Conservation (phyloP, 352 stramenopile genomes). For the Globisporangium apiculatum region DNA sequence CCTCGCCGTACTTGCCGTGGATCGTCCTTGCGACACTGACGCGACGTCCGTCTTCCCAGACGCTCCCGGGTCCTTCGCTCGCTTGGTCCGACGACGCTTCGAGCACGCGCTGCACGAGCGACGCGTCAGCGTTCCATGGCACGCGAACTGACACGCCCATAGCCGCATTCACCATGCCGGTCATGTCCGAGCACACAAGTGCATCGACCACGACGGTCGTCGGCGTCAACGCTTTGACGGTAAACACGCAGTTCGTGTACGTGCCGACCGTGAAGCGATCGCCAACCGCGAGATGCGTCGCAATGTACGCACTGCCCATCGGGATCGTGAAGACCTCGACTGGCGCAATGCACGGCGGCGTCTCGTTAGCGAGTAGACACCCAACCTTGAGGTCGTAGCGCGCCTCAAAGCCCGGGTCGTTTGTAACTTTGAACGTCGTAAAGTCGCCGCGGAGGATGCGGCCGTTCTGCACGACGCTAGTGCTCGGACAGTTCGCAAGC, state of each 20-base stretch:
- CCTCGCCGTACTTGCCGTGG: slow-evolving; percentile 92
- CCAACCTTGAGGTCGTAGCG: slow-evolving; percentile 24
- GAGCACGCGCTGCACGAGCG: slow-evolving; percentile 37
- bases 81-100: slow-evolving; percentile 41
- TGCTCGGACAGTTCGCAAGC: slow-evolving; percentile 14
- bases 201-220: slow-evolving; percentile 28
- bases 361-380: not conserved
- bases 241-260: slow-evolving; percentile 51
- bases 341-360: slow-evolving; percentile 16
- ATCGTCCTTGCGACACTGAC: slow-evolving; percentile 87
- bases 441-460: slow-evolving; percentile 87
- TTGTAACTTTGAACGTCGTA: slow-evolving; percentile 76
- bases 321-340: slow-evolving; percentile 29
- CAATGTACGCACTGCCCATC: slow-evolving; percentile 21
- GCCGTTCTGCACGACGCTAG: slow-evolving; percentile 34
- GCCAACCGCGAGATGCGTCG: slow-evolving; percentile 20
- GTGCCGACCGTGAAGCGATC: slow-evolving; percentile 54
- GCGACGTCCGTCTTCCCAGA: slow-evolving; percentile 47
- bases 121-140: slow-evolving; percentile 65
- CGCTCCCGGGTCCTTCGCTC: slow-evolving; percentile 18
- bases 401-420: slow-evolving; percentile 49
- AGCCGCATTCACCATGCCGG: slow-evolving; percentile 10
- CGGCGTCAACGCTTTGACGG: slow-evolving; percentile 23
- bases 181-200: slow-evolving; percentile 21
- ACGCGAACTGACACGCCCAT: slow-evolving; percentile 28